Conservation (phyloP, 257 asterid species). For the Solanum appendiculatum region DNA sequence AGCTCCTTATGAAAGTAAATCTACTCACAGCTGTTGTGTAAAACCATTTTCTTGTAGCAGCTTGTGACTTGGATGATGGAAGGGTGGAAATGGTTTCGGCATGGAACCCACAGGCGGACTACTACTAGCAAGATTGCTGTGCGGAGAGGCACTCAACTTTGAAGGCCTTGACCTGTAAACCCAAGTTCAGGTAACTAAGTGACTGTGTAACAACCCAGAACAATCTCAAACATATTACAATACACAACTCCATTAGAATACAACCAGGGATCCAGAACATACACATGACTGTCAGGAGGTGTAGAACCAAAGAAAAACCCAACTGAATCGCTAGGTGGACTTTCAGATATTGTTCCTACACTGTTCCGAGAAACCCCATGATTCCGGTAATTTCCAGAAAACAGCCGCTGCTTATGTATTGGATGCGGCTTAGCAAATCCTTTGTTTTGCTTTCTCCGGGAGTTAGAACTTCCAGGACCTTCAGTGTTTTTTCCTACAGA, state of each 20-base stretch:
- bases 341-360: constrained; percentile 44
- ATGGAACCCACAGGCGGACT: constrained; percentile 84
- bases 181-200: constrained; percentile 4
- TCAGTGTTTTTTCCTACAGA: constrained; percentile 39
- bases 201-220: not conserved
- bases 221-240: not conserved
- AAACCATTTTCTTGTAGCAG: constrained; percentile 91
- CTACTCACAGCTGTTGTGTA: constrained; percentile 81
- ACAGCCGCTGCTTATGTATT: constrained; percentile 53
- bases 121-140: constrained; percentile 40
- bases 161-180: constrained; percentile 47
- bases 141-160: constrained; percentile 73
- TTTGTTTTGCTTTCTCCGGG: constrained; percentile 54
- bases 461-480: constrained; percentile 31
- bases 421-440: constrained; percentile 53
- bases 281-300: constrained; percentile 80
- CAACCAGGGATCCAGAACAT: constrained; percentile 8
- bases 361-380: constrained; percentile 41
- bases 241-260: not conserved
- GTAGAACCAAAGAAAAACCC: constrained; percentile 93
- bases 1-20: not conserved
- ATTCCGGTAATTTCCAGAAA: constrained; percentile 36
- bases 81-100: constrained; percentile 74
- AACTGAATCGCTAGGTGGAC: constrained; percentile 73
- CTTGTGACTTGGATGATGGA: constrained; percentile 90